Base-by-base conservation (phyloP, 192 early-diverging fungal genomes). In the Umbelopsis vinacea region DNA sequence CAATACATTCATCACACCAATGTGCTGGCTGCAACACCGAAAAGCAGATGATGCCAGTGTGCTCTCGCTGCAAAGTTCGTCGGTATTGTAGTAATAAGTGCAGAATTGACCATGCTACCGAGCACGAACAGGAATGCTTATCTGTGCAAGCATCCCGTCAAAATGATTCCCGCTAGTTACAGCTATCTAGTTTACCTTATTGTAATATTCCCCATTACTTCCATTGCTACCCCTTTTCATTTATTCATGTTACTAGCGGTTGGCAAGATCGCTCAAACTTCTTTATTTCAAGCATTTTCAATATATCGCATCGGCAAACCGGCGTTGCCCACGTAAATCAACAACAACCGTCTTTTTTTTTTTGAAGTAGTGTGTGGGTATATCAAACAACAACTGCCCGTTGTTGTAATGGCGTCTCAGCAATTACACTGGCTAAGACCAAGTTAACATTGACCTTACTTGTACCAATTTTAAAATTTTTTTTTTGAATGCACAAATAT, bases 31-130 rank as follows among this genome's bases (percentile, higher is more conserved):
- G 76, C 52, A 68, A 71, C n/a, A 37, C 73, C 4, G 76, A 78
- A 67, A 78, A 78, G 40, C 24, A 33, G n/a, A 63, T 57, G 21
- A 78, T 78, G 76, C 76, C 76, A 7, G 71, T 78, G 11, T 78
- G 76, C 52, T 67, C 76, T 5, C 73, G 70, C 12, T 78, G 76
- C 19, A 78, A 78, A 24, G 55, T 46, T 40, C 72, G 69, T 11
- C 67, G 57, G 21, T 78, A 78, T 46, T 78, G 76, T 47, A 63
- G 71, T 5, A 48, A 69, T 4, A 72, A 71, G 0, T 78, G 76
- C 21, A 55, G 57, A 2, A 29, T 63, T 29, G 57, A 63, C 26
- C 57, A 63, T 17, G 11, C 57, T 8, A 17, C 29, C 26, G 57
- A 63, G 12, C 57, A 63, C 12, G 57, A 63, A 17, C 10, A 63